Evolutionary conservation across 495 filamentous ascomycete species (phyloP), one percentile per base, ranked within the genome.

Genomic region (Friedmanniomyces endolithicus): DNA sequence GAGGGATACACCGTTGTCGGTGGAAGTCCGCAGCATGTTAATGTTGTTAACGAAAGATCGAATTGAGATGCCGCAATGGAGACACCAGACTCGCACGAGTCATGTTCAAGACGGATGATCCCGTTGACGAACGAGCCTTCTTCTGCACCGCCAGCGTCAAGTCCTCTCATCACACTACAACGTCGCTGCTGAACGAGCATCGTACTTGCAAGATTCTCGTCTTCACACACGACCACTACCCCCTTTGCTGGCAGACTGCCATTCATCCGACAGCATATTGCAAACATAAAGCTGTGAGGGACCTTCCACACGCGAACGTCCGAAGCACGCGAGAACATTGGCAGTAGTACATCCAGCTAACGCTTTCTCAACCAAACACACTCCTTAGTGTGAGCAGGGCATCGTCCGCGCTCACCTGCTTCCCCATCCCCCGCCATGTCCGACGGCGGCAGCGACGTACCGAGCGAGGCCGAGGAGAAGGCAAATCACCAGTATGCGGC

Each of bases 381-480:
- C 19, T 29, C 31, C 6, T 7, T 24, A 40, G 49, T 39, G n/a
- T n/a, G 39, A 49, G 56, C 47, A 53, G 47, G 60, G 52, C 50
- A n/a, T 41, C 48, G 46, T 54, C 56, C 24, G 25, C 58, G 58
- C 40, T 56, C 58, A 31, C 71, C 6, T n/a, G 17, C 49, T 17
- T n/a, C 70, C 69, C 37, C 6, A 41, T 70, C 70, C 65, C 72
- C 70, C 11, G 35, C 52, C 65, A 73, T 74, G 67, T 75, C 77
- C 73, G 86, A 94, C 74, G 89, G 89, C 71, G 89, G 27, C 27
- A 9, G 27, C 27, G 27, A 95, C 79, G 89, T 94, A 70, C 72
- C 85, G 73, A 87, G 85, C 78, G 79, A 78, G 78, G 80, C 82
- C 75, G 72, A 71, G 78, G 79, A 75, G 76, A 75, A 79, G 81